phyloP scores from a whole-genome alignment of 225 moss, liverwort and hornwort species.

The Takakia lepidozioides region DNA sequence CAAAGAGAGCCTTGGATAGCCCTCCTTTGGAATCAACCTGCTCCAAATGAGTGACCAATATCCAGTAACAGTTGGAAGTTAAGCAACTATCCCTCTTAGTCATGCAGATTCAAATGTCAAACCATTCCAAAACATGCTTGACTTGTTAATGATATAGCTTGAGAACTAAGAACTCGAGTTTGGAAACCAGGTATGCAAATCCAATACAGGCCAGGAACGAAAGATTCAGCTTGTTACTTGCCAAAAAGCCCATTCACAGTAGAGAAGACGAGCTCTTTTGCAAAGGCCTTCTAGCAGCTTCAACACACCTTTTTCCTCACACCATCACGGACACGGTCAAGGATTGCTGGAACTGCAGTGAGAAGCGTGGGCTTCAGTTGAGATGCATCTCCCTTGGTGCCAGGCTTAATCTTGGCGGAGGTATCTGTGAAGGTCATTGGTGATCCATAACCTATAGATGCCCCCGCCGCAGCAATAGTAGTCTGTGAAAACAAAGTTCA shows the following conservation, averaged over 20 bases:
- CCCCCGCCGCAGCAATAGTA: slow-evolving; percentile 60
- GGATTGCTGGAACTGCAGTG: slow-evolving; percentile 96
- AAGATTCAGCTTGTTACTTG: neutral
- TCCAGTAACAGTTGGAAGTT: neutral
- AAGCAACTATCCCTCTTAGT: neutral
- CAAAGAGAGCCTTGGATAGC: slow-evolving; percentile 60
- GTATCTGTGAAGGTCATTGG: slow-evolving; percentile 89
- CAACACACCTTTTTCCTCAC: slow-evolving; percentile 73
- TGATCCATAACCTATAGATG: slow-evolving; percentile 85
- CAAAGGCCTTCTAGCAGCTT: too few species aligned
- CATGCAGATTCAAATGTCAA: too few species aligned
- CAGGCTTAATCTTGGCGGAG: slow-evolving; percentile 85
- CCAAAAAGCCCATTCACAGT: neutral
- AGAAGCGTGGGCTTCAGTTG: slow-evolving; percentile 79
- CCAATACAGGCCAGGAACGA: neutral
- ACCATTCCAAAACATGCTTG: too few species aligned
- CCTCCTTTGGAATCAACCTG: slow-evolving; percentile 87
- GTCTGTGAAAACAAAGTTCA: slow-evolving; percentile 56
- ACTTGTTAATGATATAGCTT: too few species aligned
- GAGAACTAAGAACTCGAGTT: too few species aligned
- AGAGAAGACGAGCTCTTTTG: neutral
- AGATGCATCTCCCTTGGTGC: slow-evolving; percentile 83
- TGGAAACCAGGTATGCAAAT: too few species aligned
- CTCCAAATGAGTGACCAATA: too few species aligned
- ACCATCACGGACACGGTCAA: slow-evolving; percentile 93